Evolutionary conservation across 2,329 filamentous ascomycete genomes (phyloP).

Genomic region (Ophiocordyceps robertsii): DNA sequence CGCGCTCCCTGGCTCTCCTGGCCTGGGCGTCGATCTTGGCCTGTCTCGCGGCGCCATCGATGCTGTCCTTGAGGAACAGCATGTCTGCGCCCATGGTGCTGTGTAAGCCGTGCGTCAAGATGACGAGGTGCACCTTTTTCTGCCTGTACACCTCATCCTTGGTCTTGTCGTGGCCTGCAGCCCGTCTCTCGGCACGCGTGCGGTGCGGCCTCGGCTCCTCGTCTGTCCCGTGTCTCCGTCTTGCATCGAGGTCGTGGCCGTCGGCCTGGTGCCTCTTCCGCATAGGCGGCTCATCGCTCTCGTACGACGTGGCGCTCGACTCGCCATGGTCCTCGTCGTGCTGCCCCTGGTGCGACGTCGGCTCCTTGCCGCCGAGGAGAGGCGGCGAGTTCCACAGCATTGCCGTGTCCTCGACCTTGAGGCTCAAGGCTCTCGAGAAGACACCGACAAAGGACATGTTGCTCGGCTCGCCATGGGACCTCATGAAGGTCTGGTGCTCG

Average conservation of each 20-base stretch:
- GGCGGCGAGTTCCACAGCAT: slow-evolving; percentile 86
- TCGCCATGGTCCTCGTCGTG: not conserved
- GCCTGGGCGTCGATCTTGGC: slow-evolving; percentile 56
- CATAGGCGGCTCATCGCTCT: too few relatives aligned
- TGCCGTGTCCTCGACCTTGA: slow-evolving; percentile 81
- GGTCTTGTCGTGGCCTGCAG: slow-evolving; percentile 13
- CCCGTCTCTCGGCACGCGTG: too few relatives aligned
- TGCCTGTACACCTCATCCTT: slow-evolving; percentile 30
- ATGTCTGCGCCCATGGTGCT: slow-evolving; percentile 94
- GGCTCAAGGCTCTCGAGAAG: slow-evolving; percentile 65
- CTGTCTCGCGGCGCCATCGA: slow-evolving; percentile 69
- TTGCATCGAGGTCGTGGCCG: too few relatives aligned
- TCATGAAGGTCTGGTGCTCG: slow-evolving; percentile 57
- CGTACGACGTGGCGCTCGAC: not conserved
- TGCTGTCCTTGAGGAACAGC: slow-evolving; percentile 94
- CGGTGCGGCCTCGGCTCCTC: too few relatives aligned
- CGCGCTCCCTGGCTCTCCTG: slow-evolving; percentile 37
- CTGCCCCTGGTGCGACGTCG: not conserved
- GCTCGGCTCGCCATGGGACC: slow-evolving; percentile 40
- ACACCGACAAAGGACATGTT: slow-evolving; percentile 60
- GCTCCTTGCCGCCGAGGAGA: slow-evolving; percentile 51
- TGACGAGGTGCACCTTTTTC: slow-evolving; percentile 78
- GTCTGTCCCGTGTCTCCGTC: too few relatives aligned
- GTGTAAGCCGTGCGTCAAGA: slow-evolving; percentile 87
- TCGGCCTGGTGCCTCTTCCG: not conserved